Percentiles rank a stretch among this genome's conserved stretches.
phyloP scores from a whole-genome alignment of 2,329 filamentous ascomycete genomes.

The Aspergillus tamarii region DNA sequence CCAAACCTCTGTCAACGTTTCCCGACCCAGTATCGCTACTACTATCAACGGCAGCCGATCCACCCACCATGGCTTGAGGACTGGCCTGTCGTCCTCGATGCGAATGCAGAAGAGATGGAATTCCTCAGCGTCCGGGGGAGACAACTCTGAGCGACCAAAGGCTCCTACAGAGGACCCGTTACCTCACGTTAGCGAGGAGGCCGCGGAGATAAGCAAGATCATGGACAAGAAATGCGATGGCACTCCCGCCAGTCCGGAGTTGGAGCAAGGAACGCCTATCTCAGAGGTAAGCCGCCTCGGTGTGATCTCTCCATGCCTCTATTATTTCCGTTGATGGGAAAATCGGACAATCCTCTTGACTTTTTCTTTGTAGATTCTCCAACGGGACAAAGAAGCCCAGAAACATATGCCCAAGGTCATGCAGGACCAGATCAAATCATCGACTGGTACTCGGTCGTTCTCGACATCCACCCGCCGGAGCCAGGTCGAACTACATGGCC shows the following conservation, averaged over 20 bases:
- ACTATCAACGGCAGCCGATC: slow-evolving; percentile 21
- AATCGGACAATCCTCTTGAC: neutral
- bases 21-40: slow-evolving; percentile 27
- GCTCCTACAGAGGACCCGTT: slow-evolving; percentile 57
- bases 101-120: slow-evolving; percentile 36
- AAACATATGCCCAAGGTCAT: slow-evolving; percentile 69
- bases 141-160: slow-evolving; percentile 32
- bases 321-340: neutral
- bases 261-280: slow-evolving; percentile 68
- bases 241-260: slow-evolving; percentile 57
- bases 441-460: slow-evolving; percentile 56
- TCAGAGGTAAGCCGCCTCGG: slow-evolving; percentile 57
- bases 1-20: slow-evolving; percentile 26
- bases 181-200: slow-evolving; percentile 68
- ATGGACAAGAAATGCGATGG: slow-evolving; percentile 51
- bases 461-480: slow-evolving; percentile 56
- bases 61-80: slow-evolving; percentile 14
- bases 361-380: slow-evolving; percentile 57
- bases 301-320: slow-evolving; percentile 10
- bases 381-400: slow-evolving; percentile 63
- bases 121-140: slow-evolving; percentile 35
- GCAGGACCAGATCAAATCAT: slow-evolving; percentile 59
- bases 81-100: slow-evolving; percentile 22
- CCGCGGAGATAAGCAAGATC: slow-evolving; percentile 61
- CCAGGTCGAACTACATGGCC: slow-evolving; percentile 34